A percentile compares a stretch with the other conserved stretches of the same genome.
Evolutionary conservation across 2,329 filamentous ascomycete genomes (phyloP).

Genomic region (Pseudomassariella vexata): DNA sequence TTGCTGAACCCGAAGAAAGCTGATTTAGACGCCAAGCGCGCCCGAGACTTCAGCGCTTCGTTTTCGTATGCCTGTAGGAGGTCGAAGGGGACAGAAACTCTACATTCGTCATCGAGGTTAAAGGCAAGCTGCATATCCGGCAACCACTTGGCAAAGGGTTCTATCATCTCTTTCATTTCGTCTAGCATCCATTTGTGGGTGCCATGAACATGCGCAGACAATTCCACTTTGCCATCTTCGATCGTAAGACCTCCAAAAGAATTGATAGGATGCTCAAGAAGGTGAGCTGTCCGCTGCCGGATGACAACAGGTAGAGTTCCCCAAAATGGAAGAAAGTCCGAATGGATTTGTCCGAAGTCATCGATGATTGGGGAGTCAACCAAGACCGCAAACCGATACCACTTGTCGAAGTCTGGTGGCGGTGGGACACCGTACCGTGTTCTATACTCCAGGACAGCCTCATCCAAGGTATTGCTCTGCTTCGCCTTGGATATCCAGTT

Average conservation of each 20-base stretch:
- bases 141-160: constrained; percentile 35
- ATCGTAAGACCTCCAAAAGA: constrained; percentile 28
- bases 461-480: constrained; percentile 44
- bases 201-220: constrained; percentile 24
- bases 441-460: constrained; percentile 61
- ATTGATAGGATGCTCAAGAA: constrained; percentile 21
- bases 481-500: constrained; percentile 36
- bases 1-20: constrained; percentile 17
- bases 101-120: constrained; percentile 44
- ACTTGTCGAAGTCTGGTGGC: constrained; percentile 69
- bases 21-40: constrained; percentile 17
- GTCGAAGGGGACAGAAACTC: constrained; percentile 37
- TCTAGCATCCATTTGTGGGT: constrained; percentile 32
- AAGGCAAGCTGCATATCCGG: constrained; percentile 49
- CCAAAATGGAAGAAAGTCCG: constrained; percentile 65
- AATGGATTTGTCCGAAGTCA: constrained; percentile 63
- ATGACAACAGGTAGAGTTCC: constrained; percentile 55
- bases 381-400: constrained; percentile 61
- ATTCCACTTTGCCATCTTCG: constrained; percentile 19
- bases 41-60: constrained; percentile 13
- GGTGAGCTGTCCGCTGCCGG: constrained; percentile 39
- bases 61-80: constrained; percentile 30
- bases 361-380: constrained; percentile 60
- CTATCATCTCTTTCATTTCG: constrained; percentile 29
- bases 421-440: constrained; percentile 59